Conservation (phyloP, 2,329 filamentous ascomycete genomes). For the Fusarium xylarioides region DNA sequence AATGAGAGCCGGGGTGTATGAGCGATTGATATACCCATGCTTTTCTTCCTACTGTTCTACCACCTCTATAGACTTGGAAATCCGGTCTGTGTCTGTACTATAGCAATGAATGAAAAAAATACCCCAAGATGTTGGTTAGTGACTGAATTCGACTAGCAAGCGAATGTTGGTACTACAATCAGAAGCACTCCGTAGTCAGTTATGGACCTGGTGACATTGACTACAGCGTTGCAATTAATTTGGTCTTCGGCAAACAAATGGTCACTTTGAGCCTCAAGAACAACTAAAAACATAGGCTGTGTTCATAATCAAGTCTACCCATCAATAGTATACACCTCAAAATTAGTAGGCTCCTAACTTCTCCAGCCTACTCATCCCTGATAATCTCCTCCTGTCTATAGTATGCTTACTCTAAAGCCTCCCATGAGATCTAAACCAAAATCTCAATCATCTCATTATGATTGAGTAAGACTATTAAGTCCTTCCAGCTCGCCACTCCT, state of each 20-base stretch:
- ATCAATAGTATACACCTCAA: constrained; percentile 28
- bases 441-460: not conserved
- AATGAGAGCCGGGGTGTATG: constrained; percentile 24
- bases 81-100: constrained; percentile 49
- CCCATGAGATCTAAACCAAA: constrained; percentile 16
- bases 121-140: constrained; percentile 12
- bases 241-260: too few species aligned
- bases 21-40: constrained; percentile 38
- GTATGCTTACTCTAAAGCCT: constrained; percentile 22
- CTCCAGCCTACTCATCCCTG: not conserved
- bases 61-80: constrained; percentile 47
- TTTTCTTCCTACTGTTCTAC: constrained; percentile 41
- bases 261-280: not conserved
- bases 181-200: not conserved
- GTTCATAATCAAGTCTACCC: constrained; percentile 33
- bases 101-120: constrained; percentile 44
- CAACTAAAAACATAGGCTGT: constrained; percentile 11
- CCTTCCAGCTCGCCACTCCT: constrained; percentile 56
- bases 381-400: constrained; percentile 20
- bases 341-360: not conserved
- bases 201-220: too few species aligned
- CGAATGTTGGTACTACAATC: not conserved
- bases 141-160: not conserved
- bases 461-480: not conserved
- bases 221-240: not conserved